Evolutionary conservation across 1,284 basidiomycete species (phyloP).

Genomic region (Irpex sp.): DNA sequence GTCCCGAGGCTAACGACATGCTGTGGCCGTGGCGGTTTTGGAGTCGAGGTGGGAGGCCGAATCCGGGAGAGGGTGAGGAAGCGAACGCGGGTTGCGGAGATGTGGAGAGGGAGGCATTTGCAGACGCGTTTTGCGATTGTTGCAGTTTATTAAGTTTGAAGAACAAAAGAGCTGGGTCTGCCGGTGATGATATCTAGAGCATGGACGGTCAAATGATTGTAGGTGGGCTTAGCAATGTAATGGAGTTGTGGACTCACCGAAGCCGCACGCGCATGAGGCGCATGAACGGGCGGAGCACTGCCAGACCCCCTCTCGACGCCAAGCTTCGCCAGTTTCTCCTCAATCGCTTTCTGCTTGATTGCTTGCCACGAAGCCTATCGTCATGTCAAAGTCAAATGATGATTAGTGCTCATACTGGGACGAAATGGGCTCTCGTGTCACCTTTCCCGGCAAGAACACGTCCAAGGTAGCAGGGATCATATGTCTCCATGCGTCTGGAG

Average conservation of each 20-base stretch:
- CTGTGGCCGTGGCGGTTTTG: slow-evolving; percentile 65
- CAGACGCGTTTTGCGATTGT: slow-evolving; percentile 58
- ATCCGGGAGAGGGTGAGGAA: slow-evolving; percentile 49
- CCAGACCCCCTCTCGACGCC: slow-evolving; percentile 70
- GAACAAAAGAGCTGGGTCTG: slow-evolving; percentile 72
- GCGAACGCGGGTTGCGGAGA: slow-evolving; percentile 60
- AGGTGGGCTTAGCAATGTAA: background rate
- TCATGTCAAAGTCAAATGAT: slow-evolving; percentile 5
- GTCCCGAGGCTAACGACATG: slow-evolving; percentile 62
- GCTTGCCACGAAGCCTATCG: slow-evolving; percentile 65
- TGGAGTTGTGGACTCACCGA: slow-evolving; percentile 50
- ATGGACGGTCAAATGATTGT: slow-evolving; percentile 1
- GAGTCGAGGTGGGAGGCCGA: slow-evolving; percentile 37
- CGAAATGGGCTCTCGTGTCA: slow-evolving; percentile 26
- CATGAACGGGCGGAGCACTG: slow-evolving; percentile 55
- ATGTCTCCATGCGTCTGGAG: slow-evolving; percentile 54
- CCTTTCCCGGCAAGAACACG: slow-evolving; percentile 81
- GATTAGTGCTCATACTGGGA: too few species aligned
- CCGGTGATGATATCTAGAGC: slow-evolving; percentile 75
- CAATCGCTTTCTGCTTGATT: slow-evolving; percentile 65
- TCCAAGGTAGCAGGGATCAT: slow-evolving; percentile 63
- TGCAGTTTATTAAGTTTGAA: slow-evolving; percentile 82
- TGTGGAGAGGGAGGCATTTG: slow-evolving; percentile 48
- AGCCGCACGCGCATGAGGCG: slow-evolving; percentile 72
- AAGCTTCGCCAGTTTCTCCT: slow-evolving; percentile 73